These are phyloP conservation scores for Beta lomatogona DNA, from an alignment of 179 eudicot genomes.

Conservation along the genomic window DNA sequence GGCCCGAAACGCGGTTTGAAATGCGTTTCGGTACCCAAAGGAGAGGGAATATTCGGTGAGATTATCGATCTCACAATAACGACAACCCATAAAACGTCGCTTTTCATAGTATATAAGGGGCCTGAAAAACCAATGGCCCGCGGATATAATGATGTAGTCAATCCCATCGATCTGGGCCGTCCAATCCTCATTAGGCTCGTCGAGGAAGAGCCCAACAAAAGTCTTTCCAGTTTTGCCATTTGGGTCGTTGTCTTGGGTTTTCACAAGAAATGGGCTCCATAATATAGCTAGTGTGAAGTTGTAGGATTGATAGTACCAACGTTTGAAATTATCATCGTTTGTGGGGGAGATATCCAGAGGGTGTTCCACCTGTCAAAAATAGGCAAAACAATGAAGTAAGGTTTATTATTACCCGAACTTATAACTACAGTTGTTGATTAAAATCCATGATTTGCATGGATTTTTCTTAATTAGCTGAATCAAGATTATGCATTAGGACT, in stretches of 20 bases:
- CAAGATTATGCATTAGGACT: neutral
- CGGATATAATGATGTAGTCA: slow-evolving; percentile 53
- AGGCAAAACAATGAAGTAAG: neutral
- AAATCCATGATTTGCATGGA: neutral
- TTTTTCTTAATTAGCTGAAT: neutral
- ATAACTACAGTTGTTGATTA: too few species aligned
- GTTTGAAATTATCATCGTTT: slow-evolving; percentile 44
- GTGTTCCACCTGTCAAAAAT: slow-evolving; percentile 46
- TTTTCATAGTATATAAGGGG: slow-evolving; percentile 49
- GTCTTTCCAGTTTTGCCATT: slow-evolving; percentile 45
- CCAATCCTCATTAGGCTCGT: slow-evolving; percentile 58
- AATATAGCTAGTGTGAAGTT: slow-evolving; percentile 54
- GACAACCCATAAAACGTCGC: slow-evolving; percentile 47
- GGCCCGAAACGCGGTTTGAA: slow-evolving; percentile 49
- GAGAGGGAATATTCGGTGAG: slow-evolving; percentile 40
- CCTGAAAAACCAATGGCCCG: slow-evolving; percentile 63
- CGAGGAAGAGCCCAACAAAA: slow-evolving; percentile 55
- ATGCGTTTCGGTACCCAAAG: slow-evolving; percentile 49
- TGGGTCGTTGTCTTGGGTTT: slow-evolving; percentile 41
- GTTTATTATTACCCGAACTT: too few species aligned
- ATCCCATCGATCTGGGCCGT: slow-evolving; percentile 45
- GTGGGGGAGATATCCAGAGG: slow-evolving; percentile 49
- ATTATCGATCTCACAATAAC: slow-evolving; percentile 44
- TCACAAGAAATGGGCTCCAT: slow-evolving; percentile 58
- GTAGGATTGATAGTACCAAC: slow-evolving; percentile 47